These are phyloP conservation scores for Carpinus fangiana DNA, from an alignment of 306 rosid species.

Conservation along the genomic window DNA sequence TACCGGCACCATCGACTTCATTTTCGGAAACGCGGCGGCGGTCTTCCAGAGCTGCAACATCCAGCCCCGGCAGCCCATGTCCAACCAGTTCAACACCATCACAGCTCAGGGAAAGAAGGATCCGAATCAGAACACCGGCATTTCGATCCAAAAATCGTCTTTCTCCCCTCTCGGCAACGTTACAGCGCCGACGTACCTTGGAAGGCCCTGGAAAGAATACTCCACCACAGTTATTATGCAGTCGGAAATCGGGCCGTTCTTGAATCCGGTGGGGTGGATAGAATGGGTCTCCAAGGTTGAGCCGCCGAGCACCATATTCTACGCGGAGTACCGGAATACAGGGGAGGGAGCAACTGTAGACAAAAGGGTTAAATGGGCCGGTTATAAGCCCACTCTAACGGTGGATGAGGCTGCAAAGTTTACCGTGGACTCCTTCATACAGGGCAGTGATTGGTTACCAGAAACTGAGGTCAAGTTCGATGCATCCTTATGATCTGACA, in stretches of 20 bases:
- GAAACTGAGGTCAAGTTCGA: slow-evolving; percentile 47
- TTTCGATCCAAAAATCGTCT: slow-evolving; percentile 64
- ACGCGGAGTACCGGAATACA: slow-evolving; percentile 68
- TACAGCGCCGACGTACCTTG: slow-evolving; percentile 66
- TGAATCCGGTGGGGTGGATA: slow-evolving; percentile 72
- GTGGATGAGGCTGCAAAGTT: slow-evolving; percentile 49
- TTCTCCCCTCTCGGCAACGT: slow-evolving; percentile 42
- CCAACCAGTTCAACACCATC: slow-evolving; percentile 85
- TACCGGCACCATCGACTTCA: slow-evolving; percentile 85
- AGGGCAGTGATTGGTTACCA: slow-evolving; percentile 76
- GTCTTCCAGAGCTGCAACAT: slow-evolving; percentile 76
- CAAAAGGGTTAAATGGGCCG: slow-evolving; percentile 69
- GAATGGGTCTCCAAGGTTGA: slow-evolving; percentile 58
- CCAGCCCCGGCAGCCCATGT: slow-evolving; percentile 67
- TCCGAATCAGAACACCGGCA: slow-evolving; percentile 75
- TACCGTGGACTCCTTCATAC: slow-evolving; percentile 59
- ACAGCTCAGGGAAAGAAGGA: slow-evolving; percentile 94
- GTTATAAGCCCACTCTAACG: slow-evolving; percentile 54
- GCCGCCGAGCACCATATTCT: slow-evolving; percentile 59
- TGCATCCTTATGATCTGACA: slow-evolving; percentile 40
- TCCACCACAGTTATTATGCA: slow-evolving; percentile 76
- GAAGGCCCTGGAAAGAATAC: slow-evolving; percentile 89
- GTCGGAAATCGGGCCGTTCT: slow-evolving; percentile 51
- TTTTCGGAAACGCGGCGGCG: slow-evolving; percentile 83
- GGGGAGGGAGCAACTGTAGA: slow-evolving; percentile 63